phyloP scores from a whole-genome alignment of 495 filamentous ascomycete species.

The Hypoxylon crocopeplum region DNA sequence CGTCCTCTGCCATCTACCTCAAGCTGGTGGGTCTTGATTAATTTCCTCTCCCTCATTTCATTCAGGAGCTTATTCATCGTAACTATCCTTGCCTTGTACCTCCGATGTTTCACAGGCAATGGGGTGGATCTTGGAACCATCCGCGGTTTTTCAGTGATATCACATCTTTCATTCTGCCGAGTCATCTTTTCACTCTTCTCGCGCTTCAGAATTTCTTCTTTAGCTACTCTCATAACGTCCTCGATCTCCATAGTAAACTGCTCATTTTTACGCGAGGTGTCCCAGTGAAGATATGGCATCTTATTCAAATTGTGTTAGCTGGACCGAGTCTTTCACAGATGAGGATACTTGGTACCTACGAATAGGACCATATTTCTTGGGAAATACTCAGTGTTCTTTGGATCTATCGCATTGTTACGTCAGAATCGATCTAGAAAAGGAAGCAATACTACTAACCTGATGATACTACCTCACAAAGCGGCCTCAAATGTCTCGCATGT shows the following conservation, averaged over 20 bases:
- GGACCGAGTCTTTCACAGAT: background rate
- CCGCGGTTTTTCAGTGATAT: too few species aligned
- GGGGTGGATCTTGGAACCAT: too few species aligned
- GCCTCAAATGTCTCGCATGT: constrained; percentile 49
- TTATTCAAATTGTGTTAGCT: constrained; percentile 41
- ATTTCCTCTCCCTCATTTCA: background rate
- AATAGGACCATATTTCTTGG: constrained; percentile 49
- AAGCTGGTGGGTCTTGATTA: background rate
- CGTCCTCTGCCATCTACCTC: constrained; percentile 32
- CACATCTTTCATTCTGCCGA: too few species aligned
- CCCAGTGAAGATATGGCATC: constrained; percentile 77
- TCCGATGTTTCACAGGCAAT: too few species aligned
- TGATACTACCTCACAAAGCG: constrained; percentile 42
- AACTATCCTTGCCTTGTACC: too few species aligned
- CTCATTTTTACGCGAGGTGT: constrained; percentile 50
- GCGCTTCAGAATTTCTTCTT: constrained; percentile 11
- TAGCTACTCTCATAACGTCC: constrained; percentile 29
- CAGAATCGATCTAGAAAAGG: background rate
- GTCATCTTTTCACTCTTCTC: constrained; percentile 1
- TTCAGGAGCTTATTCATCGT: background rate
- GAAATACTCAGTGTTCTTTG: constrained; percentile 22
- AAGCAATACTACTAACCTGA: constrained; percentile 25
- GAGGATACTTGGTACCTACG: constrained; percentile 27
- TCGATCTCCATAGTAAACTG: constrained; percentile 47
- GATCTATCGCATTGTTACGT: constrained; percentile 6